Evolutionary conservation across 2,329 filamentous ascomycete genomes (phyloP), one percentile per base, ranked within the genome.

Genomic region (Pestalotiopsis sp.): DNA sequence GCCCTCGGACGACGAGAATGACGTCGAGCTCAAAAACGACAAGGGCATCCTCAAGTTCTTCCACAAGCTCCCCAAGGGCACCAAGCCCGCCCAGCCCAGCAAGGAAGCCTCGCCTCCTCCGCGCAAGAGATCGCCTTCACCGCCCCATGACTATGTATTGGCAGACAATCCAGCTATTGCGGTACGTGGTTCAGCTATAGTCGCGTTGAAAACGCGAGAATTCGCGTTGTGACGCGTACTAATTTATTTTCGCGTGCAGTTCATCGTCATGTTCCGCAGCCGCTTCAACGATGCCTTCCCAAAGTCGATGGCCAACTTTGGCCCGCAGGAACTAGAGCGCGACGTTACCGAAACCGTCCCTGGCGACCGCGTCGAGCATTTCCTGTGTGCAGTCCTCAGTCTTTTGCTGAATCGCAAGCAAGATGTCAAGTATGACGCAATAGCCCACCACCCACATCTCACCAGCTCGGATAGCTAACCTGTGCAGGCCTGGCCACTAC

Each of bases 241-340:
- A 77, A 81, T 75, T 69, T 73, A 31, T 27, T 31, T 52, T 57
- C 70, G 74, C 71, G 68, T 73, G 68, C 77, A 98, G 94, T 98
- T 99, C 82, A 93, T 99, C 81, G 94, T 98, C 74, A 98, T 97
- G 93, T 99, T 98, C 82, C 91, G 95, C 80, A 92, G 93, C 81
- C 93, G 96, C 77, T 98, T 99, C 81, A 91, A 88, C 82, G 94
- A 97, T 70, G 92, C 90, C 70, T 96, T 99, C 74, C 92, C 95
- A 62, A 92, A 94, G 80, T 96, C 94, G 39, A 86, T 97, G 45
- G 87, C 93, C 73, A 93, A 97, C 78, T 94, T 97, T 74, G 96
- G 96, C 25, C 96, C 96, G 13, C 95, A 99, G 82, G 97, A 99
- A 80, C 89, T 99, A 70, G 96, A 99, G 82, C 87, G 88, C 79